phyloP scores from a whole-genome alignment of 2,329 filamentous ascomycete species.

The Aureobasidium mangrovei region DNA sequence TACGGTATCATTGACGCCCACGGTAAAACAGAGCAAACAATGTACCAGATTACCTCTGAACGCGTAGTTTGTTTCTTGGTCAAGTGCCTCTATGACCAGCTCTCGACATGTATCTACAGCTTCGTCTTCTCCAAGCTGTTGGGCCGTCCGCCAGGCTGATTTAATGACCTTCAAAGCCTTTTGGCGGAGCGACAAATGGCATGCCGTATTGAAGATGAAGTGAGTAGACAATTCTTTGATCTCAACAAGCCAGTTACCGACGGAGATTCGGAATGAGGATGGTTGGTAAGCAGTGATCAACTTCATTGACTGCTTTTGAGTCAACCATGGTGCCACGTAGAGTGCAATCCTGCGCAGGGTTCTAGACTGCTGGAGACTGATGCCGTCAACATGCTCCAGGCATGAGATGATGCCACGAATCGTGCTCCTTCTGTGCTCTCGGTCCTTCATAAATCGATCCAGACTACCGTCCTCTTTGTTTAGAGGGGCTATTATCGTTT shows the following conservation, averaged over 20 bases:
- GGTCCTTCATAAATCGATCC: constrained; percentile 8
- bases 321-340: constrained; percentile 6
- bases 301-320: constrained; percentile 4
- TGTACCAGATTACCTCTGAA: constrained; percentile 10
- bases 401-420: not conserved
- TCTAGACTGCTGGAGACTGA: constrained; percentile 7
- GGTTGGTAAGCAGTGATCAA: constrained; percentile 12
- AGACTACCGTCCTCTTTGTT: constrained; percentile 1
- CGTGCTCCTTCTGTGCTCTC: not conserved
- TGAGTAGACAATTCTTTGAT: constrained; percentile 8
- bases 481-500: not conserved
- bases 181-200: constrained; percentile 1
- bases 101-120: constrained; percentile 4
- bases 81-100: constrained; percentile 1
- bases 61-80: constrained; percentile 6
- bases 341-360: constrained; percentile 5
- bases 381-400: constrained; percentile 4
- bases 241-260: constrained; percentile 12
- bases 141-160: not conserved
- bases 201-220: constrained; percentile 5
- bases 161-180: constrained; percentile 11
- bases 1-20: not conserved
- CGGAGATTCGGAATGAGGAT: constrained; percentile 10
- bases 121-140: constrained; percentile 11
- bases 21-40: not conserved